Percentiles rank a stretch among this genome's conserved stretches.
These are phyloP conservation scores for Astrothelium subdiscretum DNA, from an alignment of 495 filamentous ascomycete species.

Conservation along the genomic window DNA sequence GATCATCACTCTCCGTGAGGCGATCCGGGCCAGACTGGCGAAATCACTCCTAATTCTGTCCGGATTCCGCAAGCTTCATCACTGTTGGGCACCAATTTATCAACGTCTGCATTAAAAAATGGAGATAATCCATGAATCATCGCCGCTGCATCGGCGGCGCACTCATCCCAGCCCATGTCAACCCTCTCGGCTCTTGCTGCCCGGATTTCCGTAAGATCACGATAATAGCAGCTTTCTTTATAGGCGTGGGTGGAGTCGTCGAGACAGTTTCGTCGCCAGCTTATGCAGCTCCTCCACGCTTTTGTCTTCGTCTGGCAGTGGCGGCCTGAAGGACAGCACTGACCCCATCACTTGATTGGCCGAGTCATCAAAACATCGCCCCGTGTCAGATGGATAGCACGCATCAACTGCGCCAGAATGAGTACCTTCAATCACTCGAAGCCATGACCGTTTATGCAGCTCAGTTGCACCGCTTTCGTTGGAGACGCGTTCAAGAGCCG, in stretches of 20 bases:
- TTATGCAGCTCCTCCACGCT: neutral
- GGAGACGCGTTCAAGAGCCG: neutral
- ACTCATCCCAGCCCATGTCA: neutral
- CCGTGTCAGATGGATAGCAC: neutral
- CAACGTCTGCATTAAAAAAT: neutral
- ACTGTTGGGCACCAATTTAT: neutral
- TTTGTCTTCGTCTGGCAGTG: neutral
- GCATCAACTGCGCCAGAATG: neutral
- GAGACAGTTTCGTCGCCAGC: conserved; percentile 1
- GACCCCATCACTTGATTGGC: neutral
- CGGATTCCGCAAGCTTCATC: neutral
- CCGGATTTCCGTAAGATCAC: neutral
- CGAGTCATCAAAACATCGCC: neutral
- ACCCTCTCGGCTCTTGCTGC: neutral
- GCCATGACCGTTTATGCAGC: neutral
- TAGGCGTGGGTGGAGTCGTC: neutral
- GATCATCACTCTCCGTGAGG: neutral
- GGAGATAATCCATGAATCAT: neutral
- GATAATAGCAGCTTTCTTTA: conserved; percentile 1
- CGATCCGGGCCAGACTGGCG: neutral
- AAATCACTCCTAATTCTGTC: neutral
- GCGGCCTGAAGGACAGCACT: neutral
- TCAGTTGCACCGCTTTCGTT: neutral
- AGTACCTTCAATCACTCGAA: neutral
- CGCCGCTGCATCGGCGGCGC: neutral